These are phyloP conservation scores for Leucoagaricus sp. DNA, from an alignment of 1,284 basidiomycete genomes.

Conservation along the genomic window DNA sequence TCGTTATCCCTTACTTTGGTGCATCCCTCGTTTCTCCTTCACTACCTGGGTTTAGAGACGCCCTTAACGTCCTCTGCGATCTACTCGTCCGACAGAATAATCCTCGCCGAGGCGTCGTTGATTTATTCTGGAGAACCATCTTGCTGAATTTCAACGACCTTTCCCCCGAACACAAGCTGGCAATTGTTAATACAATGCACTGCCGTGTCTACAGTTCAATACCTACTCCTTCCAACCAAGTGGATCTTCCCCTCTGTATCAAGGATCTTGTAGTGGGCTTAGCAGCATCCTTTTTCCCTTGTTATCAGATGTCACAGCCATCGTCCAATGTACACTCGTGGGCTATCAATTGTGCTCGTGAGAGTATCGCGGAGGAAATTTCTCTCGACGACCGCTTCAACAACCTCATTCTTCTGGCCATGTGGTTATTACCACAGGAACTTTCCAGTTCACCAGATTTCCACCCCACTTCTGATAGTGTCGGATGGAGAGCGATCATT, in stretches of 20 bases:
- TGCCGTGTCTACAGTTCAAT: conserved; percentile 24
- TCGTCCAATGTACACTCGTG: conserved; percentile 25
- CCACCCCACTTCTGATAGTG: not conserved
- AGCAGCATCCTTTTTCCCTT: conserved; percentile 24
- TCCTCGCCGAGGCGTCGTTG: conserved; percentile 26
- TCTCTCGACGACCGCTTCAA: conserved; percentile 33
- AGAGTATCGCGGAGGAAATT: conserved; percentile 27
- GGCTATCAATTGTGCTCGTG: conserved; percentile 27
- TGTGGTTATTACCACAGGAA: conserved; percentile 14
- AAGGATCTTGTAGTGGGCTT: conserved; percentile 26
- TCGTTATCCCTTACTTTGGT: conserved; percentile 35
- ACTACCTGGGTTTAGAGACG: conserved; percentile 11
- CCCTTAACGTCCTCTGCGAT: conserved; percentile 28
- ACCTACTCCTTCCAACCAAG: not conserved
- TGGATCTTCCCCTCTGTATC: not conserved
- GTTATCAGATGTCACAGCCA: conserved; percentile 17
- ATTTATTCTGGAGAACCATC: conserved; percentile 34
- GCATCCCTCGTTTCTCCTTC: conserved; percentile 25
- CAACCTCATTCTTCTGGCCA: conserved; percentile 35
- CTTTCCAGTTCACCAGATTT: not conserved
- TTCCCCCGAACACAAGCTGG: conserved; percentile 21
- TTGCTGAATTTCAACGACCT: conserved; percentile 23
- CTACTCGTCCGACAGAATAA: conserved; percentile 23
- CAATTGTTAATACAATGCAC: conserved; percentile 26
- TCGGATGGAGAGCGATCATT: conserved; percentile 10